Evolutionary conservation across 2,329 filamentous ascomycete species (phyloP), one percentile per base, ranked within the genome.

Genomic region (Aspergillus intermedius): DNA sequence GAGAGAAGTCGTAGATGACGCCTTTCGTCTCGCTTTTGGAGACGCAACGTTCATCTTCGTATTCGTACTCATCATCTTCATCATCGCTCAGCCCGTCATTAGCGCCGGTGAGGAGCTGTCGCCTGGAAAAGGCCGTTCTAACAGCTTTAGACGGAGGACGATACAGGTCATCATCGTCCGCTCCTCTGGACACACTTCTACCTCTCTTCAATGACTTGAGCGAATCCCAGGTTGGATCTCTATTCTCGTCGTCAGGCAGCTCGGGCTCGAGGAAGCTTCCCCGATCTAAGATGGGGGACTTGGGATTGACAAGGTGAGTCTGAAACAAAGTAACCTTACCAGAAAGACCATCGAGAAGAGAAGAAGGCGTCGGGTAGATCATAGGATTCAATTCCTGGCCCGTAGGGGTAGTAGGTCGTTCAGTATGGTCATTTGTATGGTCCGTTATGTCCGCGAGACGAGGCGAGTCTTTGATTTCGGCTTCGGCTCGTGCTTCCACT

Each of bases 1-100:
- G 41, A 1, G 60, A 58, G 32, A 64, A 56, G 7, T 66, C 57
- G 43, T 56, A 60, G n/a, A 57, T 46, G 9, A 67, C 49, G 8
- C 57, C 53, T 8, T 56, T 50, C 8, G 56, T 60, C 41, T 65
- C 65, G 32, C 53, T 47, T 21, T 52, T 47, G 4, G 54, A 49
- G 21, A 57, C 47, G 28, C 48, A 46, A 17, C 53, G 41, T 5
- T 49, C 44, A 3, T 46, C 41, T 15, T 52, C 10, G 49, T 39
- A 39, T 21, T 55, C 45, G 15, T 49, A 45, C 23, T 59, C 53
- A 8, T 55, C 45, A 9, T 53, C 45, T 17, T 56, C 50, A 5
- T 53, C 51, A 25, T 52, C 49, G 10, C 45, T 53, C 23, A 44
- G 25, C 17, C 17, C 5, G 7, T 28, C 17, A 4, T 22, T 25